Percentiles rank a stretch among this genome's conserved stretches.
Evolutionary conservation across 2,329 filamentous ascomycete genomes (phyloP).

Genomic region (Venturia oleaginea): DNA sequence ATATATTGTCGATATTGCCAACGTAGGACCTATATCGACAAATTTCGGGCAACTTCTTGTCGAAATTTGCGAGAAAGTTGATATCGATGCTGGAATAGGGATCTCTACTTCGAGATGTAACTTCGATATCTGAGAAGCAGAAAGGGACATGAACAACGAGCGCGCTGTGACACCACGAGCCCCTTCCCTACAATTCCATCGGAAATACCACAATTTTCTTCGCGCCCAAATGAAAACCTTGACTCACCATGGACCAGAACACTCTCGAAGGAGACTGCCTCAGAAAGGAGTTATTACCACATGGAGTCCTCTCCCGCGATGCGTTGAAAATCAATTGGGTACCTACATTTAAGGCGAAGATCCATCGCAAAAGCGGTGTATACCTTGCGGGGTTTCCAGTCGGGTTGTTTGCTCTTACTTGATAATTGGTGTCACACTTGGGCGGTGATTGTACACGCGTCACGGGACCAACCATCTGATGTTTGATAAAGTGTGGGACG

Average conservation of each 20-base stretch:
- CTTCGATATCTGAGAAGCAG: not conserved
- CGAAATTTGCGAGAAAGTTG: not conserved
- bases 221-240: too few species aligned
- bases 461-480: not conserved
- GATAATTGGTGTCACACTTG: not conserved
- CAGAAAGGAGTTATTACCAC: not conserved
- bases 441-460: not conserved
- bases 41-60: not conserved
- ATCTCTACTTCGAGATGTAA: not conserved
- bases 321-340: not conserved
- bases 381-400: not conserved
- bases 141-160: not conserved
- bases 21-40: not conserved
- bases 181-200: not conserved
- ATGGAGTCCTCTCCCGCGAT: not conserved
- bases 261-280: not conserved
- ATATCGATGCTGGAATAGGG: not conserved
- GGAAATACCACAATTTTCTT: not conserved
- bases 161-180: not conserved
- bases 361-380: not conserved
- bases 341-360: not conserved
- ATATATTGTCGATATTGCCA: not conserved
- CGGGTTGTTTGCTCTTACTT: not conserved
- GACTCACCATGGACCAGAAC: too few species aligned
- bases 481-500: conserved; percentile 5